phyloP scores from a whole-genome alignment of 1,284 basidiomycete species.

The Marasmius tenuissimus region DNA sequence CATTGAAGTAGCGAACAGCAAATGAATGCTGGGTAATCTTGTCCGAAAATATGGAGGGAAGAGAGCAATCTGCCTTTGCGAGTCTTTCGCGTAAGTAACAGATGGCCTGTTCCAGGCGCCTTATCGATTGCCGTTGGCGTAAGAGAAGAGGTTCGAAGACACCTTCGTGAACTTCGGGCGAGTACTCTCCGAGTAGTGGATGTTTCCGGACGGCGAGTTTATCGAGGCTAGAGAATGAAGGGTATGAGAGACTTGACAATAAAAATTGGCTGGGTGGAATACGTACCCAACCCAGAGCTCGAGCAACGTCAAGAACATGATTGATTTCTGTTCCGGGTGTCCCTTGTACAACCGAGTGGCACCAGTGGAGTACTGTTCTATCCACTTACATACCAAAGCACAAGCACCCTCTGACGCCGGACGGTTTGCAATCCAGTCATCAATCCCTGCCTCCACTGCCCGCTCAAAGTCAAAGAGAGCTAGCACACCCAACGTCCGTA shows the following conservation, averaged over 20 bases:
- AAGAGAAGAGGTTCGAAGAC: slow-evolving; percentile 41
- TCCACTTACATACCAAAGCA: slow-evolving; percentile 23
- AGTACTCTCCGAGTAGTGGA: slow-evolving; percentile 39
- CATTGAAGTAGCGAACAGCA: slow-evolving; percentile 28
- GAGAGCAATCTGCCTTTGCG: not conserved
- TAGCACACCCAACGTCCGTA: not conserved
- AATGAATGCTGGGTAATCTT: slow-evolving; percentile 19
- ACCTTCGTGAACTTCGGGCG: slow-evolving; percentile 39
- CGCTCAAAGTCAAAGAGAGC: slow-evolving; percentile 1
- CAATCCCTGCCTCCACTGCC: not conserved
- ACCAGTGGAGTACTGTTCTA: slow-evolving; percentile 24
- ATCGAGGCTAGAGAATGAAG: slow-evolving; percentile 32
- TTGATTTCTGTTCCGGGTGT: slow-evolving; percentile 42
- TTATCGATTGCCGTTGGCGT: slow-evolving; percentile 24
- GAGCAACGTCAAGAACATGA: slow-evolving; percentile 30
- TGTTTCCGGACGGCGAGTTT: slow-evolving; percentile 28
- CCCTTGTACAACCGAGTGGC: slow-evolving; percentile 27
- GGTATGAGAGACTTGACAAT: not conserved
- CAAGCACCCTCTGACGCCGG: slow-evolving; percentile 3
- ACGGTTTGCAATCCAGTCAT: not conserved
- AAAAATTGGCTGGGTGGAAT: not conserved
- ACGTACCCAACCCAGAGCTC: slow-evolving; percentile 9
- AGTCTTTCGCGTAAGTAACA: slow-evolving; percentile 31
- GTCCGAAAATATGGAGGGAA: slow-evolving; percentile 6
- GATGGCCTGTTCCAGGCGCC: slow-evolving; percentile 25